Percentiles rank a stretch among this genome's conserved stretches.
These are phyloP conservation scores for Russula brevipes DNA, from an alignment of 768 basidiomycete genomes.

Conservation along the genomic window DNA sequence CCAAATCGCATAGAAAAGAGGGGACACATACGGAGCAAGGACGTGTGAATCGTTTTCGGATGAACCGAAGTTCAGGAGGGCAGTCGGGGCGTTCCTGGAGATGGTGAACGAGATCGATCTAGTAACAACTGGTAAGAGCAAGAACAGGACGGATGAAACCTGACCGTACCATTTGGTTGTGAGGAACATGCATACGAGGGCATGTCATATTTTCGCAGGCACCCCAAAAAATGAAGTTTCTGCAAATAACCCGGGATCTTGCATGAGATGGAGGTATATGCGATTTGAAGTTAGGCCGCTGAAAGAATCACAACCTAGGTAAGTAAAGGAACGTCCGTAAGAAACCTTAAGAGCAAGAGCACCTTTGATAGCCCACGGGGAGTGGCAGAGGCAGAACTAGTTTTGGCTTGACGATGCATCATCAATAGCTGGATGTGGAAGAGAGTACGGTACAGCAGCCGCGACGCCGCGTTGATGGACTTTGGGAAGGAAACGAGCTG, in stretches of 20 bases:
- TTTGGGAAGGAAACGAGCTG: too few species aligned
- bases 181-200: background rate
- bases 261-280: background rate
- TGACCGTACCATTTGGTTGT: slow-evolving; percentile 2
- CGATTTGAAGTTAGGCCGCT: background rate
- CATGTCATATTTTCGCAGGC: background rate
- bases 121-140: background rate
- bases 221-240: slow-evolving; percentile 4
- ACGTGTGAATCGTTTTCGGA: background rate
- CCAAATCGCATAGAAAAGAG: background rate
- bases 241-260: slow-evolving; percentile 3
- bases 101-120: background rate
- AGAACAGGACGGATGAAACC: background rate
- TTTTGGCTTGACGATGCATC: background rate
- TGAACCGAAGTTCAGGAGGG: background rate
- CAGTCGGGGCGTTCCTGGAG: background rate
- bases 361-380: background rate
- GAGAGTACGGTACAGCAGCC: too few species aligned
- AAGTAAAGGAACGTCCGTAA: background rate
- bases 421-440: too few species aligned
- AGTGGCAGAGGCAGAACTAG: background rate
- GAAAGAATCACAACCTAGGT: background rate
- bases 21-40: background rate
- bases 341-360: background rate
- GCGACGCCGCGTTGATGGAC: too few species aligned